Evolutionary conservation across 192 early-diverging fungal species (phyloP), one percentile per base, ranked within the genome.

Genomic region (Cetraspora pellucida): DNA sequence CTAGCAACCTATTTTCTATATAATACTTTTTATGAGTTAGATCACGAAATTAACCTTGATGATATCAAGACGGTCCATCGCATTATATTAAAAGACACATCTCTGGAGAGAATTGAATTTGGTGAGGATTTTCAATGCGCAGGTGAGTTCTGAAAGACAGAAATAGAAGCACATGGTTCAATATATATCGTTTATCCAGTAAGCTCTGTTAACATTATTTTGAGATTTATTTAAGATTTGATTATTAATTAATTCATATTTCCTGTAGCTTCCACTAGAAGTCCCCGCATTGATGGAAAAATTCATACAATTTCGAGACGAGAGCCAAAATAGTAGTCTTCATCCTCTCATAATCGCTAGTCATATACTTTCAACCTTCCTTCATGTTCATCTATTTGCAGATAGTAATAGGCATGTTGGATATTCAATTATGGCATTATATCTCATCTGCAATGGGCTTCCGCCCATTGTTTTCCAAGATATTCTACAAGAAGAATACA

Each of bases 371-470:
- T 54, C 27, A 45, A 59, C 72, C 37, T 74, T 74, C n/a, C 50
- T 43, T 74, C 72, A 57, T 58, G 21, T 74, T 74, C 72, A 60
- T 59, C 72, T 55, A 74, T 74, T 73, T 46, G n/a, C 13, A 21
- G 55, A 59, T 74, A 37, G 43, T 21, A 74, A 58, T 74, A 55
- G 72, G 16, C 72, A 0, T 73, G 52, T 73, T 57, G 72, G 57
- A 11, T 55, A 55, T 60, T 74, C 30, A 43, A 57, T 74, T 58
- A 74, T 74, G 72, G 55, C 55, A 25, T n/a, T 25, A 13, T 58
- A 37, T 73, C 72, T 73, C 23, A 49, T 59, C 55, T 55, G 19
- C 23, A 43, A 60, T 74, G 72, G 31, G 19, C 45, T 37, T 60
- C 54, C 55, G 9, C 72, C 72, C n/a, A 1, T 60, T 74, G 21